Conservation (phyloP, 2,329 filamentous ascomycete species). For the Zasmidium citrigriseum region DNA sequence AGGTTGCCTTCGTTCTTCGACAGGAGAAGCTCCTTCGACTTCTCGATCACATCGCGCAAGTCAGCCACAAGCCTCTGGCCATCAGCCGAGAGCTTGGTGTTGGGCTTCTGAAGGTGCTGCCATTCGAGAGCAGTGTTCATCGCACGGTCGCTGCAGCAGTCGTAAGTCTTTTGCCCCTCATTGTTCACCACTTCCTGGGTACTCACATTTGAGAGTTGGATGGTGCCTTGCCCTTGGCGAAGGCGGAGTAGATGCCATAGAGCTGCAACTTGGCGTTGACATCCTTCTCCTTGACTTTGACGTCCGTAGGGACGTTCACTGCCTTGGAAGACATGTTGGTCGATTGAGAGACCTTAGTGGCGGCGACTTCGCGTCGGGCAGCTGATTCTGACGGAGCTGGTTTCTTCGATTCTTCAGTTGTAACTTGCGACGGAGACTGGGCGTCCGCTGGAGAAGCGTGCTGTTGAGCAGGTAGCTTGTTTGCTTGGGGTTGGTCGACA, state of each 20-base stretch:
- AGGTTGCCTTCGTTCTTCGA: conserved; percentile 95
- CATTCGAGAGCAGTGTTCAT: conserved; percentile 83
- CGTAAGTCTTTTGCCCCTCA: not conserved
- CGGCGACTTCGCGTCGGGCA: not conserved
- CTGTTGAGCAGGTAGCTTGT: not conserved
- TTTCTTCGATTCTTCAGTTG: not conserved
- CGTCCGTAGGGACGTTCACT: conserved; percentile 74
- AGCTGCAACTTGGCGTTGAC: conserved; percentile 93
- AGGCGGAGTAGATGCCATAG: conserved; percentile 87
- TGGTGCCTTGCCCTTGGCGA: conserved; percentile 85
- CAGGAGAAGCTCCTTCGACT: conserved; percentile 81
- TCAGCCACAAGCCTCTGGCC: conserved; percentile 78
- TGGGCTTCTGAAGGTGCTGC: conserved; percentile 68
- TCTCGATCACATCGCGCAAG: conserved; percentile 74
- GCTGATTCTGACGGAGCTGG: no score
- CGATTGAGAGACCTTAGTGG: conserved; percentile 4
- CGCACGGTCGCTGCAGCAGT: conserved; percentile 45
- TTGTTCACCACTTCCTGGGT: not conserved
- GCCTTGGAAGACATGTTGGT: conserved; percentile 34
- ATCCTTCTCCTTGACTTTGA: conserved; percentile 76
- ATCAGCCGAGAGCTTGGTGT: conserved; percentile 76
- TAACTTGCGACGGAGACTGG: no score
- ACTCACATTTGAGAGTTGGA: conserved; percentile 61
- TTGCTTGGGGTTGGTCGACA: not conserved
- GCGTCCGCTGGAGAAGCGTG: not conserved